Evolutionary conservation across 2,329 filamentous ascomycete genomes (phyloP).

Genomic region (Colletotrichum australisinense): DNA sequence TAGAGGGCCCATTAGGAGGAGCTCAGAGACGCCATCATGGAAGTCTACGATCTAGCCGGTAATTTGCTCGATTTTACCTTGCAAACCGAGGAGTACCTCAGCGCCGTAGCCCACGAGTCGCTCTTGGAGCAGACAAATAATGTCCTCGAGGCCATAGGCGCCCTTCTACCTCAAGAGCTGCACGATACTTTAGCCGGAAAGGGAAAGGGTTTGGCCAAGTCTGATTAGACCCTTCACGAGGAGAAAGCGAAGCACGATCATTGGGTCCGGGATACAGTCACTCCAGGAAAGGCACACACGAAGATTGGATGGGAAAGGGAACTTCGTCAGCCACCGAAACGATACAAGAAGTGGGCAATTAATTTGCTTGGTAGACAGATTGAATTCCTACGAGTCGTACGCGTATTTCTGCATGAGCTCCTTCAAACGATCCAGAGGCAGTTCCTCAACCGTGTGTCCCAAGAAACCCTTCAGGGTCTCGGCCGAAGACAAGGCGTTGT

Average conservation of each 20-base stretch:
- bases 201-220: not conserved
- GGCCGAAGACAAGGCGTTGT: conserved; percentile 72
- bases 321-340: no score
- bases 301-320: no score
- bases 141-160: not conserved
- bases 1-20: not conserved
- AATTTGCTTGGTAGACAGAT: not conserved
- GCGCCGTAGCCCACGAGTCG: not conserved
- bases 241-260: not conserved
- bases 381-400: conserved; percentile 34
- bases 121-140: not conserved
- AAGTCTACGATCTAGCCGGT: not conserved
- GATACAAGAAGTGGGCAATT: not conserved
- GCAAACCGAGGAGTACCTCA: not conserved
- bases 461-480: conserved; percentile 67
- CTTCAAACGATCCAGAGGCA: conserved; percentile 59
- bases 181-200: not conserved
- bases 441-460: conserved; percentile 59
- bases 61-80: not conserved
- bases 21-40: not conserved
- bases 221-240: not conserved
- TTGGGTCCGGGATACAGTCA: not conserved
- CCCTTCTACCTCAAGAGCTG: not conserved
- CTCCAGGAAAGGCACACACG: not conserved
- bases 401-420: conserved; percentile 56